A percentile compares a stretch with the other conserved stretches of the same genome.
Conservation (phyloP, 2,329 filamentous ascomycete species). For the Fonsecaea erecta region DNA sequence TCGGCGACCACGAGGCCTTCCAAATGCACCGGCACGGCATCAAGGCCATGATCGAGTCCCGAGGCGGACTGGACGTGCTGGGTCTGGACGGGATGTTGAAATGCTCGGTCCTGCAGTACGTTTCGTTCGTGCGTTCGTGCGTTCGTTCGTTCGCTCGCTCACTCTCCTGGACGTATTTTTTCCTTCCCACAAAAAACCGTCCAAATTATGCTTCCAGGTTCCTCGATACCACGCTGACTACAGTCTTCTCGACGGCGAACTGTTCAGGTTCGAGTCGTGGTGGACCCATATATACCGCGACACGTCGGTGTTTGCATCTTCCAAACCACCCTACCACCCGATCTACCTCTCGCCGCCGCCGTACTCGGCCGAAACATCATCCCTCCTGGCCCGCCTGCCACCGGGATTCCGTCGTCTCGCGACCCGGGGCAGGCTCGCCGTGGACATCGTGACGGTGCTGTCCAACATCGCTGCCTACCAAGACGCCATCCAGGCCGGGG, state of each 20-base stretch:
- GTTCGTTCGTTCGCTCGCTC: too few species aligned
- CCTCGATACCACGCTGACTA: background rate
- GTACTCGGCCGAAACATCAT: background rate
- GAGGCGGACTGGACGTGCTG: conserved; percentile 8
- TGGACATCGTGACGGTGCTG: conserved; percentile 2
- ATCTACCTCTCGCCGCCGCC: background rate
- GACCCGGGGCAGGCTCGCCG: background rate
- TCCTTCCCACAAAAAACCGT: background rate
- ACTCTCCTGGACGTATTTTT: too few species aligned
- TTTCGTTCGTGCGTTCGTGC: too few species aligned
- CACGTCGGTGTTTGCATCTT: conserved; percentile 2
- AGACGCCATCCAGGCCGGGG: background rate
- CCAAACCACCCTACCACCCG: background rate
- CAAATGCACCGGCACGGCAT: conserved; percentile 6
- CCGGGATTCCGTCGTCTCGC: conserved; percentile 2
- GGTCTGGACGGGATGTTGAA: conserved; percentile 10
- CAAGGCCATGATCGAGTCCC: conserved; percentile 3
- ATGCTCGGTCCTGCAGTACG: conserved; percentile 7
- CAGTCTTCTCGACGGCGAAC: background rate
- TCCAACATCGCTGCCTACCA: conserved; percentile 4
- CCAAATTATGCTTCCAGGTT: background rate
- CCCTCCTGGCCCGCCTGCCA: background rate
- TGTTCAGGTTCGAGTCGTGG: conserved; percentile 10
- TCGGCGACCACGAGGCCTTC: conserved; percentile 5
- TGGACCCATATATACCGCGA: conserved; percentile 13